Evolutionary conservation across 805 yeast genomes (phyloP).

Genomic region (Cyberlindnera veronae): DNA sequence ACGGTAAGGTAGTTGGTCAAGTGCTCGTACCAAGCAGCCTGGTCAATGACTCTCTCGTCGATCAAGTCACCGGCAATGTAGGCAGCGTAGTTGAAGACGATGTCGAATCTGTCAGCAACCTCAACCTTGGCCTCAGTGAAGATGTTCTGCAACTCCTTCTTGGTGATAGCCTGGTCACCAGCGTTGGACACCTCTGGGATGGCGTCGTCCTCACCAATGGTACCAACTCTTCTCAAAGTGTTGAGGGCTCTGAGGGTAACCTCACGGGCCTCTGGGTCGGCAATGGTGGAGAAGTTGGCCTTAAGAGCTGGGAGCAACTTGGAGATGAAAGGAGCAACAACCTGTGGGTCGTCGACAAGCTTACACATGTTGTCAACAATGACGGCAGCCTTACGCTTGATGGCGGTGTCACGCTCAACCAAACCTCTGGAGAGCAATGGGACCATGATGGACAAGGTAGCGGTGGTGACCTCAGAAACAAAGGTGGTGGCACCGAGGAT

Average conservation of each 20-base stretch:
- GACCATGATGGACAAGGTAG: constrained; percentile 98
- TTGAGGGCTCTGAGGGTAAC: constrained; percentile 95
- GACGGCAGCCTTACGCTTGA: constrained; percentile 99
- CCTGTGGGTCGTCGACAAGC: constrained; percentile 99
- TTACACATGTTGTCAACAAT: constrained; percentile 99
- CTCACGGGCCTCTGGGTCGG: constrained; percentile 99
- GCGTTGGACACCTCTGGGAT: constrained; percentile 98
- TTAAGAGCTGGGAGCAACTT: constrained; percentile 94
- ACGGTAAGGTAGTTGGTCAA: constrained; percentile 93
- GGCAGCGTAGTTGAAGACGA: constrained; percentile 79
- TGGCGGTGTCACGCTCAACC: constrained; percentile 98
- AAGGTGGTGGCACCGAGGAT: constrained; percentile 99
- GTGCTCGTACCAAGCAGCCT: constrained; percentile 84
- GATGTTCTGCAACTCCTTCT: constrained; percentile 73
- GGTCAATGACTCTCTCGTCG: constrained; percentile 95
- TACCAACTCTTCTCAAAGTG: constrained; percentile 99
- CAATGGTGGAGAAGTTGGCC: constrained; percentile 91
- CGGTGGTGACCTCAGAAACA: constrained; percentile 99
- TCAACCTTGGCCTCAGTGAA: constrained; percentile 58
- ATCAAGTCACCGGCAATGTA: constrained; percentile 98
- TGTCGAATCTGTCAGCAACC: constrained; percentile 72
- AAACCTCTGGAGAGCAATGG: constrained; percentile 99
- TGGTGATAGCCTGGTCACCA: constrained; percentile 91
- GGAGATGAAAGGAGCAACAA: constrained; percentile 98
- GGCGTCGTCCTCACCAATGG: constrained; percentile 81